Evolutionary conservation across 2,329 filamentous ascomycete species (phyloP), one percentile per base, ranked within the genome.

Genomic region (Aureobasidium sp.): DNA sequence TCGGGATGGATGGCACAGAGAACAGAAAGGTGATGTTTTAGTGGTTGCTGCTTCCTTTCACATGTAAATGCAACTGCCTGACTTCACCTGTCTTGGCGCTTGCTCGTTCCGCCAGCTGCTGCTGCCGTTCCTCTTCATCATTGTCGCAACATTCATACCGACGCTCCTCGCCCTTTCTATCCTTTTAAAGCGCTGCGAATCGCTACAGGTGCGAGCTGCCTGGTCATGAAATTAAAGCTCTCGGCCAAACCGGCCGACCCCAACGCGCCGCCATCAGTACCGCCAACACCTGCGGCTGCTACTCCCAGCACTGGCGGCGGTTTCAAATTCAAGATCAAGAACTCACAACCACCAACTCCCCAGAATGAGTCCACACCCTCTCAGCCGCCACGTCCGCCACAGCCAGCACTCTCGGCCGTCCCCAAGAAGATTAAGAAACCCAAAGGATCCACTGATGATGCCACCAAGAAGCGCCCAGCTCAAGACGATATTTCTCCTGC

Each of bases 311-410:
- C 36, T 39, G 60, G 62, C 34, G 60, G 62, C 34, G 42, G 50
- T 42, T 47, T 54, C 67, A 59, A 75, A 70, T 62, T 78, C 63
- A 78, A 75, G 66, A 73, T 79, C 66, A 78, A 75, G 62, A 50
- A 47, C 59, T 62, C 64, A 53, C 39, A 61, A 62, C 58, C 66
- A 55, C 65, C 62, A 2, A 69, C 69, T 30, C 67, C 70, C 11
- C 65, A 69, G 10, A 63, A 68, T 8, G 66, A 71, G 68, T 70
- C 44, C 62, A 69, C 0, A 60, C 66, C 50, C 8, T 54, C 50
- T 3, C 50, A 41, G 8, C 53, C 30, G 3, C 53, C 41, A 3
- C 54, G 44, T 29, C 42, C 51, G 9, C 21, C 36, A 32, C 36
- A 42, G 16, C 27, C 51, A 29, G 58, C 63, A n/a, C 49, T 67